Conservation (phyloP, 208 protist genomes). For the Blechomonas ayalai region DNA sequence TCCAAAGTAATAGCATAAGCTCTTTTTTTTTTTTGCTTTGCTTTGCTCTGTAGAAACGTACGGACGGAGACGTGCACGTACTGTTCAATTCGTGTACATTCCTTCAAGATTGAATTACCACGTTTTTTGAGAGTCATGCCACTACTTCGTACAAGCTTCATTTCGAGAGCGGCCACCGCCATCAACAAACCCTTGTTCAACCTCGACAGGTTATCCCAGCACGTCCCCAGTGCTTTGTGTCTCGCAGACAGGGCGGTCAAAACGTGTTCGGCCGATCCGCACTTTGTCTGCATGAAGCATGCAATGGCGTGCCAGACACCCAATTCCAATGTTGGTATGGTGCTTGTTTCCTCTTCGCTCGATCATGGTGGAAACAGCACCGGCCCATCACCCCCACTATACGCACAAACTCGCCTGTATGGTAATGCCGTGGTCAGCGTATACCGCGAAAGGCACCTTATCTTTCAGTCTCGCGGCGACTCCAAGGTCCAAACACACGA, state of each 20-base stretch:
- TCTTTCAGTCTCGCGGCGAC: slow-evolving; percentile 62
- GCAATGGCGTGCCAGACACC: slow-evolving; percentile 30
- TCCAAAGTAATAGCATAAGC: no score
- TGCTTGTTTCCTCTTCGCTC: slow-evolving; percentile 2
- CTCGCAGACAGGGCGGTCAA: slow-evolving; percentile 79
- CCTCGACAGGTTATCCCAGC: neutral
- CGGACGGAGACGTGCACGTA: no score
- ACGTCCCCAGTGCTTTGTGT: slow-evolving; percentile 20
- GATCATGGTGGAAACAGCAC: neutral
- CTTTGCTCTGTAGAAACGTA: no score
- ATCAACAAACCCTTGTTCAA: neutral
- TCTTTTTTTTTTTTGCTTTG: no score
- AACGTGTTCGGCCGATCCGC: slow-evolving; percentile 21
- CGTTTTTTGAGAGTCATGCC: no score
- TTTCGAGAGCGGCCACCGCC: no score
- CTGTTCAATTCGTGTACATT: no score
- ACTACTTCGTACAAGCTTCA: no score
- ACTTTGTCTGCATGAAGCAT: slow-evolving; percentile 50
- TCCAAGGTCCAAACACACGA: slow-evolving; percentile 29
- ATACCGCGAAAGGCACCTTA: slow-evolving; percentile 33
- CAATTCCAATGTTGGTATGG: slow-evolving; percentile 26
- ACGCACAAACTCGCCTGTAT: slow-evolving; percentile 28
- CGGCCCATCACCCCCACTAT: slow-evolving; percentile 3
- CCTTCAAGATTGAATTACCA: no score
- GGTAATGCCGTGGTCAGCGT: slow-evolving; percentile 41